Conservation (phyloP, 1,284 basidiomycete species). For the Boletus semigastroideus region DNA sequence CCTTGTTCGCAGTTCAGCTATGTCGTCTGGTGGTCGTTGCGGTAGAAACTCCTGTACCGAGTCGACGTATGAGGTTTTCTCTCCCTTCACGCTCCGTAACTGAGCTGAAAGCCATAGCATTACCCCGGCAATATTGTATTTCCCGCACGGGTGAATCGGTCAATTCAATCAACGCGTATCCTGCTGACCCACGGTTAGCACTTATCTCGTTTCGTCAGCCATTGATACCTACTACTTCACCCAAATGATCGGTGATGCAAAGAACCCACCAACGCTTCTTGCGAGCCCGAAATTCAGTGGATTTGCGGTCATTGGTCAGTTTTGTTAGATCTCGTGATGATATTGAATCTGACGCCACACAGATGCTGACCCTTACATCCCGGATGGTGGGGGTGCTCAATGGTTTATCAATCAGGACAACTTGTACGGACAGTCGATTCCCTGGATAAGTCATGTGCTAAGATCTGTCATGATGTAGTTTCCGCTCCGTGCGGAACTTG, state of each 20-base stretch:
- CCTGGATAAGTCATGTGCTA: neutral
- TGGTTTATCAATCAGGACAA: slow-evolving; percentile 54
- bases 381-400: slow-evolving; percentile 35
- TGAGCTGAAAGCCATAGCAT: slow-evolving; percentile 16
- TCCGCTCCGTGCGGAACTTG: slow-evolving; percentile 48
- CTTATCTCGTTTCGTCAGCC: slow-evolving; percentile 49
- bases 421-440: slow-evolving; percentile 33
- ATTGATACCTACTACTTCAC: slow-evolving; percentile 54
- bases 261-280: slow-evolving; percentile 45
- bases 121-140: slow-evolving; percentile 32
- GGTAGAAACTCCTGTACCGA: slow-evolving; percentile 12
- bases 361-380: slow-evolving; percentile 49
- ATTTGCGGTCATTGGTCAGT: slow-evolving; percentile 50
- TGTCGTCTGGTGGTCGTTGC: slow-evolving; percentile 27
- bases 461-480: slow-evolving; percentile 23
- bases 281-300: slow-evolving; percentile 48
- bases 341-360: slow-evolving; percentile 6
- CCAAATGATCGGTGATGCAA: slow-evolving; percentile 48
- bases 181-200: slow-evolving; percentile 22
- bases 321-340: neutral
- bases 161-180: neutral
- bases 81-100: neutral
- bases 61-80: slow-evolving; percentile 22
- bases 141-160: slow-evolving; percentile 23
- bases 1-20: slow-evolving; percentile 21